Percentiles rank a stretch among this genome's conserved stretches.
Evolutionary conservation across 2,329 filamentous ascomycete species (phyloP).

Genomic region (Juglanconis juglandina): DNA sequence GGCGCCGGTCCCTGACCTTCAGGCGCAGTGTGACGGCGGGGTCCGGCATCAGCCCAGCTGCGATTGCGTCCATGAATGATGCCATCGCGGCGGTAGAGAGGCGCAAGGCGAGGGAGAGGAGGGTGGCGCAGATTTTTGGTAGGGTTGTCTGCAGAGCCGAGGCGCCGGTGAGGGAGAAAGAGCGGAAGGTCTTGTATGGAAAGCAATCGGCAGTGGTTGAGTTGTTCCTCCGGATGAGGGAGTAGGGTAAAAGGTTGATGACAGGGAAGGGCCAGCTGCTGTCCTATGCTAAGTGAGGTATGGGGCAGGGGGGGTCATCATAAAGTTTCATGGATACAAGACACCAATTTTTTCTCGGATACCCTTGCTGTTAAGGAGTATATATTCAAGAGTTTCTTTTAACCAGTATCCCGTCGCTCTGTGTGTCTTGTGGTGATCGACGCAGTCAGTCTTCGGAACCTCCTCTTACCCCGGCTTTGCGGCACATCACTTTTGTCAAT

Average conservation of each 20-base stretch:
- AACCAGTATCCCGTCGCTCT: too few relatives aligned
- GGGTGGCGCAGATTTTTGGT: slow-evolving; percentile 64
- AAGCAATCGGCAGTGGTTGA: slow-evolving; percentile 66
- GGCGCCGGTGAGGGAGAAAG: slow-evolving; percentile 41
- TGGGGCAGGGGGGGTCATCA: too few relatives aligned
- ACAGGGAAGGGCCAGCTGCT: background rate
- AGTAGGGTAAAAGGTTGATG: background rate
- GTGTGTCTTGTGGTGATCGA: too few relatives aligned
- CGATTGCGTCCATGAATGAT: slow-evolving; percentile 24
- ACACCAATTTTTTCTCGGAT: too few relatives aligned
- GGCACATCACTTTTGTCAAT: too few relatives aligned
- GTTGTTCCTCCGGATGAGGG: slow-evolving; percentile 55
- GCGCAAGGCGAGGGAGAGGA: slow-evolving; percentile 56
- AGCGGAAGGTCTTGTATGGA: slow-evolving; percentile 58
- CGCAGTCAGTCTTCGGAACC: too few relatives aligned
- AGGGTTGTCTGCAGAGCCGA: slow-evolving; percentile 56
- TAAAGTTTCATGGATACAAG: too few relatives aligned
- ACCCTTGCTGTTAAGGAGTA: too few relatives aligned
- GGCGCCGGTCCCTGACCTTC: slow-evolving; percentile 47
- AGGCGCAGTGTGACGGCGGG: slow-evolving; percentile 27
- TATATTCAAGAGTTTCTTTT: too few relatives aligned
- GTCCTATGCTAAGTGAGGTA: too few relatives aligned
- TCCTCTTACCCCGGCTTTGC: too few relatives aligned
- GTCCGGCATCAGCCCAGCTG: slow-evolving; percentile 14
- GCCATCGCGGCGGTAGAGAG: slow-evolving; percentile 45